Evolutionary conservation across 2,329 filamentous ascomycete genomes (phyloP), one percentile per base, ranked within the genome.

Genomic region (Xylariaceae sp.): DNA sequence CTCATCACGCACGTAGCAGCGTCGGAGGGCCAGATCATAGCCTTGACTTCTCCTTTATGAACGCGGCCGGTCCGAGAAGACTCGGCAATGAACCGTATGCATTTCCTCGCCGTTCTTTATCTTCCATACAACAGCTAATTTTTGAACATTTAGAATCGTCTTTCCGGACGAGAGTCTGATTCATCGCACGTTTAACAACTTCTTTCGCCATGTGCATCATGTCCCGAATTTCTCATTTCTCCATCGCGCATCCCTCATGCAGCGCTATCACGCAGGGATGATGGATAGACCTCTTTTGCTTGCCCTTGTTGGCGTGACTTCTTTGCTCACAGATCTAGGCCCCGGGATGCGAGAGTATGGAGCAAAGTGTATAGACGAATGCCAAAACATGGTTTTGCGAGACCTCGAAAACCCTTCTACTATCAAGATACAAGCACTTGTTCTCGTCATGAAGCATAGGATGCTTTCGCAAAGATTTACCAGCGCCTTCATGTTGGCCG

Each of bases 171-270:
- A 78, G 50, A 62, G 68, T 17, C 55, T 79, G 19, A 73, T 76
- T 31, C 64, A 69, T 37, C 69, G 69, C 30, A 74, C 74, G 4
- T 76, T 79, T 48, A 74, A 74, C 51, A 70, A 72, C 49, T 79
- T 78, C 61, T 79, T 79, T 56, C 71, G 72, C 32, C 72, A 79
- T 52, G 68, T 79, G 31, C 75, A 79, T 57, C 76, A 79, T 47
- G 74, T 79, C 38, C 74, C 76, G 34, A 74, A 76, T 50, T 76
- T 75, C 60, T 76, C 74, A 9, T 80, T 79, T 42, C 59, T 80
- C 13, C 76, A 80, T 51, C 73, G 75, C 19, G 74, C 76, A 11
- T 79, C 76, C 2, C 69, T 79, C 18, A 78, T 78, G 74, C 75
- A 79, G 54, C 68, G 76, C 22, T 78, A 78, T 54, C 71, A 77